These are phyloP conservation scores for Nicotiana sylvestris DNA, from an alignment of 257 asterid genomes.

Conservation along the genomic window DNA sequence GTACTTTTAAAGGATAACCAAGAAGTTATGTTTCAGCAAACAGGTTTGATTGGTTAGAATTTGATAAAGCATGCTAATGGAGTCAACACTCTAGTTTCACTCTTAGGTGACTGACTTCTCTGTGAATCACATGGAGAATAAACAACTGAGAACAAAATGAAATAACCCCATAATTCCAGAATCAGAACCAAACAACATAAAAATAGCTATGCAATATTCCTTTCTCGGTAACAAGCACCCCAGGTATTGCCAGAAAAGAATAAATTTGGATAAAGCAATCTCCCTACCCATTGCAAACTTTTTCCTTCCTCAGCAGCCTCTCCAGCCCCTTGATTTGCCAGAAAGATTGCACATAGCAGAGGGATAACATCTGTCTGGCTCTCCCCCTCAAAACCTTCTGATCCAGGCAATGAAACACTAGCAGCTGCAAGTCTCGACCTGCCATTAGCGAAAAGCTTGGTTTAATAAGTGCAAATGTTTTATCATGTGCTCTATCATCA, in stretches of 20 bases:
- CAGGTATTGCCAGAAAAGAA: background rate
- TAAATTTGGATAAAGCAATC: background rate
- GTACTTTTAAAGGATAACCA: background rate
- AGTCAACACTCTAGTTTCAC: background rate
- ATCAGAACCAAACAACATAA: background rate
- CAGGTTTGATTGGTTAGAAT: background rate
- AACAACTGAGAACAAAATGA: background rate
- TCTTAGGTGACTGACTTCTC: background rate
- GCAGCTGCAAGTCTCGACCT: slow-evolving; percentile 60
- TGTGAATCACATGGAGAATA: background rate
- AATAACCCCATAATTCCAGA: background rate
- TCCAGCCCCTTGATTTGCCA: slow-evolving; percentile 72
- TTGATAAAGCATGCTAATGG: background rate
- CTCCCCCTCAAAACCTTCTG: slow-evolving; percentile 30
- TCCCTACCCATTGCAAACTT: slow-evolving; percentile 50
- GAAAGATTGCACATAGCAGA: slow-evolving; percentile 63
- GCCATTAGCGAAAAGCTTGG: background rate
- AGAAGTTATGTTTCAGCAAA: background rate
- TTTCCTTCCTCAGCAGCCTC: slow-evolving; percentile 67
- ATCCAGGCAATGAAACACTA: slow-evolving; percentile 44
- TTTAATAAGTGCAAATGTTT: background rate
- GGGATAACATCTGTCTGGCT: slow-evolving; percentile 46
- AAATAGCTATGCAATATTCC: background rate
- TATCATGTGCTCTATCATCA: background rate
- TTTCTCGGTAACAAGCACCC: background rate